Conservation (phyloP, 257 asterid genomes). For the Penstemon davidsonii region DNA sequence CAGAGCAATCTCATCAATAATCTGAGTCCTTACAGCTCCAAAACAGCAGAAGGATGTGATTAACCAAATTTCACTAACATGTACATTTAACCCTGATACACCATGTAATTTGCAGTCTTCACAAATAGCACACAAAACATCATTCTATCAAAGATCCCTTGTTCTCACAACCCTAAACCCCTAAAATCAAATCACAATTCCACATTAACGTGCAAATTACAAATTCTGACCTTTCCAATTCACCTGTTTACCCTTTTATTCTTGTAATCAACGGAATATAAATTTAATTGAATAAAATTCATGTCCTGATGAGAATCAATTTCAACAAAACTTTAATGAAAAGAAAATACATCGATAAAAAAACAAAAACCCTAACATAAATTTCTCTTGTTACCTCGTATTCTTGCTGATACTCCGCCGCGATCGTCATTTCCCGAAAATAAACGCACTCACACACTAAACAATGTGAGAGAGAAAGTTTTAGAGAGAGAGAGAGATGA, state of each 20-base stretch:
- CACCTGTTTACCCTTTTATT: neutral
- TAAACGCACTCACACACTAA: conserved; percentile 21
- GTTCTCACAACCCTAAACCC: neutral
- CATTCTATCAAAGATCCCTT: neutral
- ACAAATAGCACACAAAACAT: neutral
- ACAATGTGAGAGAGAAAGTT: conserved; percentile 7
- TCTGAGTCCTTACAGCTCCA: neutral
- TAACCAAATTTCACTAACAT: neutral
- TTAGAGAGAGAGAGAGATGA: conserved; percentile 19
- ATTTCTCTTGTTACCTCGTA: conserved; percentile 40
- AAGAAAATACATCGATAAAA: neutral
- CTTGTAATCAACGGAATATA: conserved; percentile 2
- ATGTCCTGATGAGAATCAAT: neutral
- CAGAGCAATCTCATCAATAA: neutral
- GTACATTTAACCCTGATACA: neutral
- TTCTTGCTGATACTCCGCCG: conserved; percentile 47
- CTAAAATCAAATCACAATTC: neutral
- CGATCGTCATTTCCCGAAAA: conserved; percentile 49
- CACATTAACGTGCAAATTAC: neutral
- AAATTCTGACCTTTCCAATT: neutral
- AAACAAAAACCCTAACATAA: neutral
- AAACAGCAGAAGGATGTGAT: conserved; percentile 8
- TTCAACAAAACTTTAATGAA: neutral
- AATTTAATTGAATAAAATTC: neutral
- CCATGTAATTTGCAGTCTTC: conserved; percentile 2